These are phyloP conservation scores for Friedmanniomyces endolithicus DNA, from an alignment of 495 filamentous ascomycete genomes.

Conservation along the genomic window DNA sequence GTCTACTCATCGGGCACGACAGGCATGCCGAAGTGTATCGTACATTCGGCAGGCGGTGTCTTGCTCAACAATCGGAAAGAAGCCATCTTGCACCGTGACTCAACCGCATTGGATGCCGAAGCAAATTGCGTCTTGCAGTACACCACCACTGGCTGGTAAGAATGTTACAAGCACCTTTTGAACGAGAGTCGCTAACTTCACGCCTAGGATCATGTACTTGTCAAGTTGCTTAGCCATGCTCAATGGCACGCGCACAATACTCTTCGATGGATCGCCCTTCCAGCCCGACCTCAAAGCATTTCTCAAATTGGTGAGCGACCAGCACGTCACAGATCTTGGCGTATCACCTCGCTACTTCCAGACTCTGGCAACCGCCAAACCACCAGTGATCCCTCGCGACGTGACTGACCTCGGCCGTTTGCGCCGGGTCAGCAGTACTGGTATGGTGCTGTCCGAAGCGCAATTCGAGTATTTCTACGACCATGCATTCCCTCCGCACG, in stretches of 20 bases:
- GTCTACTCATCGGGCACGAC: constrained; percentile 64
- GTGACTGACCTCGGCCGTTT: constrained; percentile 49
- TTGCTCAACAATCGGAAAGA: constrained; percentile 51
- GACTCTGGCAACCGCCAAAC: constrained; percentile 45
- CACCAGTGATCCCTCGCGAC: constrained; percentile 44
- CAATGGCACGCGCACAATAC: constrained; percentile 43
- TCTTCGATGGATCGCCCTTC: constrained; percentile 73
- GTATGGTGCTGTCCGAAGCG: constrained; percentile 63
- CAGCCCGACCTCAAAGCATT: constrained; percentile 49
- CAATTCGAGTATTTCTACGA: constrained; percentile 79
- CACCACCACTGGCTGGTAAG: constrained; percentile 46
- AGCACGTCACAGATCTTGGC: constrained; percentile 48
- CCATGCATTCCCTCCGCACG: constrained; percentile 50
- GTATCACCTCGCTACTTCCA: constrained; percentile 63
- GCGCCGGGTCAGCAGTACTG: constrained; percentile 50
- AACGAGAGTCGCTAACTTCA: constrained; percentile 28
- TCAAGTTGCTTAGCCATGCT: constrained; percentile 41
- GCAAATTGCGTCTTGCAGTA: constrained; percentile 27
- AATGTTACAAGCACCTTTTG: background rate
- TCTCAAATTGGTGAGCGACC: constrained; percentile 44
- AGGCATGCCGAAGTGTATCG: constrained; percentile 63
- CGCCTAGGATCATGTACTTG: constrained; percentile 60
- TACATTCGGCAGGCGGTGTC: constrained; percentile 54
- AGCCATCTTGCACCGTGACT: constrained; percentile 44
- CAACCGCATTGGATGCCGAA: constrained; percentile 43